Evolutionary conservation across 495 filamentous ascomycete species (phyloP), one percentile per base, ranked within the genome.

Genomic region (Rhizodiscina lignyota): DNA sequence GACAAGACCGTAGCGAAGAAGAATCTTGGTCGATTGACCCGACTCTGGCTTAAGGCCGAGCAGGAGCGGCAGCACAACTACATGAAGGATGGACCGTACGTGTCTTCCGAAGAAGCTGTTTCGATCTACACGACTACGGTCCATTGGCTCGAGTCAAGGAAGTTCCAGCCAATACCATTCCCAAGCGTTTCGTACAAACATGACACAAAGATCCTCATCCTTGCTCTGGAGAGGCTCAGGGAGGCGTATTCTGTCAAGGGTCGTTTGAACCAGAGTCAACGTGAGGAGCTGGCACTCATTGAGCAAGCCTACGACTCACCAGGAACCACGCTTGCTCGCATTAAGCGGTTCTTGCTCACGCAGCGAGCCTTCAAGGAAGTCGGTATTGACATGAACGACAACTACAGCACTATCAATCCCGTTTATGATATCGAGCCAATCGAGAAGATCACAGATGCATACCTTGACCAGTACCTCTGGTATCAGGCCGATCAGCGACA

Each of bases 1-100:
- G 89, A 97, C 53, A 97, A 97, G 63, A 99, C 89, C 1, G 89
- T 99, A 28, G 89, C 89, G 21, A 99, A 96, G 71, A 99, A 99
- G 71, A 99, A 99, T 46, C 62, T 99, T 42, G 89, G 89, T 39
- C 80, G 89, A 40, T 67, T 99, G 37, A 99, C 89, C 5, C 72
- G 89, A 35, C 55, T 99, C 21, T 99, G 91, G 91, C 69, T 99
- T 42, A 99, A 99, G 67, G 79, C 91, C 4, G 91, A 99, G 59
- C 91, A 99, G 56, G 91, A 99, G 50, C 64, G 91, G 30, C 91
- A 99, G 53, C 91, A 99, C 61, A 99, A 99, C 53, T 96, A 99
- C 52, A 81, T 96, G 74, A 99, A 99, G 60, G 91, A 99, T 49
- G 91, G 91, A 3, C 91, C 91, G 0, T 99, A 99, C 40, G 87